phyloP scores from a whole-genome alignment of 73 alveolate genomes.

The Paramecium sonneborni region DNA sequence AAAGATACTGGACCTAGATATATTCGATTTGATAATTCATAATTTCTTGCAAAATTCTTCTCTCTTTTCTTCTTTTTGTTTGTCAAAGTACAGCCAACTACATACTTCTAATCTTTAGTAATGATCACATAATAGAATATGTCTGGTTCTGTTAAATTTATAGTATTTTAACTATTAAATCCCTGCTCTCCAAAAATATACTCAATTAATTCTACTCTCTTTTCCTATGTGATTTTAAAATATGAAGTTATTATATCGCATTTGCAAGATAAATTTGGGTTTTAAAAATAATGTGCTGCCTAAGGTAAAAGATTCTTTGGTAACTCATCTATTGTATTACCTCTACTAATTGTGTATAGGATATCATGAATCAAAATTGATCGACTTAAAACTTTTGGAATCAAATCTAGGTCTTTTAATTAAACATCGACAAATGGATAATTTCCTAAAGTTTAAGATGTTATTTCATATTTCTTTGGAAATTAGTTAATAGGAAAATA shows the following conservation, averaged over 20 bases:
- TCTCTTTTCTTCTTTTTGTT: slow-evolving; percentile 77
- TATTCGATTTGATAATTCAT: slow-evolving; percentile 86
- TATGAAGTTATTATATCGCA: slow-evolving; percentile 81
- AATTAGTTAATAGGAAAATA: neutral
- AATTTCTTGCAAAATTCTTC: slow-evolving; percentile 80
- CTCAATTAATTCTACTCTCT: slow-evolving; percentile 77
- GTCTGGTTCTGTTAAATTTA: slow-evolving; percentile 88
- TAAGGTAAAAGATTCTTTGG: slow-evolving; percentile 17
- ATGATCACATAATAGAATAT: slow-evolving; percentile 74
- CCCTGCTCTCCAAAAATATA: slow-evolving; percentile 66
- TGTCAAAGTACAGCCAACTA: slow-evolving; percentile 82
- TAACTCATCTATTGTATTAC: slow-evolving; percentile 28
- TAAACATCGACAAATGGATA: slow-evolving; percentile 74
- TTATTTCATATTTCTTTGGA: slow-evolving; percentile 35
- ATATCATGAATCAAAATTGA: slow-evolving; percentile 69
- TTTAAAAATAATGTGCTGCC: neutral
- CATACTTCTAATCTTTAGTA: slow-evolving; percentile 65
- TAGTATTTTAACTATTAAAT: slow-evolving; percentile 76
- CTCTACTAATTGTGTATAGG: slow-evolving; percentile 41
- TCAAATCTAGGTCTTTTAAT: slow-evolving; percentile 65
- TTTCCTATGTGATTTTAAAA: slow-evolving; percentile 68
- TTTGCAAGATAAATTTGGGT: slow-evolving; percentile 69
- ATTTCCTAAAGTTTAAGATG: neutral
- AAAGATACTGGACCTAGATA: slow-evolving; percentile 98
- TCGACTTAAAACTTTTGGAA: slow-evolving; percentile 60